A percentile compares a stretch with the other conserved stretches of the same genome.
Evolutionary conservation across 2,329 filamentous ascomycete genomes (phyloP).

Genomic region (Allantophomopsis lycopodina): DNA sequence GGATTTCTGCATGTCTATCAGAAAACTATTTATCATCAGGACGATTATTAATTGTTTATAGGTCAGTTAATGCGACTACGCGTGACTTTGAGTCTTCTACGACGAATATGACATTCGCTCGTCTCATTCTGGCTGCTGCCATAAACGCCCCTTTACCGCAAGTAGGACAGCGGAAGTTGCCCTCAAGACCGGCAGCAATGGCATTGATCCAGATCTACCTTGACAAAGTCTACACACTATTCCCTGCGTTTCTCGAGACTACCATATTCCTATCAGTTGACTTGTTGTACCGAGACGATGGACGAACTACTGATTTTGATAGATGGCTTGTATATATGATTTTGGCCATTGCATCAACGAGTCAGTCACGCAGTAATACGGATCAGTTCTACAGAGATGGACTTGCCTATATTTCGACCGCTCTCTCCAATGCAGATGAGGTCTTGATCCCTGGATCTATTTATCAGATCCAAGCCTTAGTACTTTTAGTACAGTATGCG

Average conservation of each 20-base stretch:
- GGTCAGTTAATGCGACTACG: conserved; percentile 87
- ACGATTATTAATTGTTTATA: conserved; percentile 20
- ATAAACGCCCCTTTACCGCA: conserved; percentile 59
- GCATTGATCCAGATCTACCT: conserved; percentile 73
- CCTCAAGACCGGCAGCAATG: conserved; percentile 53
- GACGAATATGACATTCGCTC: conserved; percentile 83
- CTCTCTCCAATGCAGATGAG: conserved; percentile 65
- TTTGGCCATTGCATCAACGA: conserved; percentile 66
- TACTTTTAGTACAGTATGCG: conserved; percentile 79
- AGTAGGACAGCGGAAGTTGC: conserved; percentile 46
- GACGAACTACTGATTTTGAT: conserved; percentile 46
- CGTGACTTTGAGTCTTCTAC: conserved; percentile 85
- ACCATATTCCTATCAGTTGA: conserved; percentile 67
- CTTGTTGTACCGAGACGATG: conserved; percentile 59
- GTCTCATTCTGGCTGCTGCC: conserved; percentile 73
- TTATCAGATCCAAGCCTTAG: conserved; percentile 72
- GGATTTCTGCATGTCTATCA: conserved; percentile 57
- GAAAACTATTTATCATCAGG: not conserved
- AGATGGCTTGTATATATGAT: conserved; percentile 85
- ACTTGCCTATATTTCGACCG: conserved; percentile 42
- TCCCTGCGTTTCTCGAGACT: conserved; percentile 74
- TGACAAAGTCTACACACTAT: conserved; percentile 63
- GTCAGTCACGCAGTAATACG: conserved; percentile 56
- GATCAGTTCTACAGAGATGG: conserved; percentile 47
- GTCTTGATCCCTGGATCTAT: conserved; percentile 78